phyloP scores from a whole-genome alignment of 805 yeast genomes.

The Pichia eremophila region DNA sequence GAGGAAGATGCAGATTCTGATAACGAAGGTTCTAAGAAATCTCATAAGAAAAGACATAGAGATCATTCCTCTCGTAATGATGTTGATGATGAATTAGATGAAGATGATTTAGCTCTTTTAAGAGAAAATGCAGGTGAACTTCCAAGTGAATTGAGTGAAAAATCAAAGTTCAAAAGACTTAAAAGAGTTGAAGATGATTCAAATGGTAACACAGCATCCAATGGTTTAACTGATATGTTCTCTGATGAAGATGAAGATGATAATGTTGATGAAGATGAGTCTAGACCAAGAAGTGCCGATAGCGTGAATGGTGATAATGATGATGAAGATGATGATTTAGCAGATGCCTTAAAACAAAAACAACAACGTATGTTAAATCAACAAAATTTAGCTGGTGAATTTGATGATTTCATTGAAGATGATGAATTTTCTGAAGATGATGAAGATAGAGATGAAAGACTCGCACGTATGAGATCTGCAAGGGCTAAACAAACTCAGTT shows the following conservation, averaged over 20 bases:
- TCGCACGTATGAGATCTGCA: constrained; percentile 28
- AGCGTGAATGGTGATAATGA: constrained; percentile 19
- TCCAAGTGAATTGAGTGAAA: constrained; percentile 30
- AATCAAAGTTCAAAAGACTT: constrained; percentile 64
- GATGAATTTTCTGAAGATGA: constrained; percentile 92
- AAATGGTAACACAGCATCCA: constrained; percentile 14
- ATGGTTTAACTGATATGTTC: constrained; percentile 58
- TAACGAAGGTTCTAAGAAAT: constrained; percentile 73
- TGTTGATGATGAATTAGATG: constrained; percentile 63
- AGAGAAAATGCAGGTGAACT: constrained; percentile 84
- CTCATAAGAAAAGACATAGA: constrained; percentile 34
- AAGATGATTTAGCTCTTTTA: constrained; percentile 87
- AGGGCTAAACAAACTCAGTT: constrained; percentile 23
- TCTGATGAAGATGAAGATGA: constrained; percentile 46
- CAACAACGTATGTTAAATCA: constrained; percentile 4
- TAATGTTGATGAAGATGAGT: constrained; percentile 9
- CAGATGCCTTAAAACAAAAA: constrained; percentile 22
- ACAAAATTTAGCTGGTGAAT: constrained; percentile 38
- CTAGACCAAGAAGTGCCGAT: constrained; percentile 12
- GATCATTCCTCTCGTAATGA: constrained; percentile 15
- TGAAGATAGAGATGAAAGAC: constrained; percentile 44
- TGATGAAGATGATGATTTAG: constrained; percentile 24
- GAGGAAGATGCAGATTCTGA: constrained; percentile 46
- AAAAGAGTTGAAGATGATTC: constrained; percentile 57
- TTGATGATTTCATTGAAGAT: constrained; percentile 95